These are phyloP conservation scores for Calonectria ilicicola DNA, from an alignment of 2,329 filamentous ascomycete genomes.

Conservation along the genomic window DNA sequence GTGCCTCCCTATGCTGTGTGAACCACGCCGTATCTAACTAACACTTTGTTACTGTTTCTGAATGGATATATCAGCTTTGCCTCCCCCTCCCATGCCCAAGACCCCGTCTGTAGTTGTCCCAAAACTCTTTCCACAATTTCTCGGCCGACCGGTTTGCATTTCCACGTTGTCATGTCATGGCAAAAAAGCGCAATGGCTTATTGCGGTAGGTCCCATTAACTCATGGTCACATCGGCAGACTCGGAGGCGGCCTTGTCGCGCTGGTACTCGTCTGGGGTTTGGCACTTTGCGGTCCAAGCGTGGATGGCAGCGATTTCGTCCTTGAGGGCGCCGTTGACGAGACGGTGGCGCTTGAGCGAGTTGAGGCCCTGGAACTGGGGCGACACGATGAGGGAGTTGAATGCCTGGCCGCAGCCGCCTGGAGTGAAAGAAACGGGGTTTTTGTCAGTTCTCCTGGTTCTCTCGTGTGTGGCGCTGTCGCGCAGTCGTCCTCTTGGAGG, in stretches of 20 bases:
- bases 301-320: constrained; percentile 91
- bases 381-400: constrained; percentile 71
- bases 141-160: neutral
- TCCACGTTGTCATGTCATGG: neutral
- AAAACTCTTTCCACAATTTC: neutral
- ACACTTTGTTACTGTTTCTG: constrained; percentile 18
- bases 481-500: neutral
- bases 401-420: constrained; percentile 73
- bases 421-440: neutral
- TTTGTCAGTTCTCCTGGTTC: neutral
- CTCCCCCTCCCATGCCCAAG: neutral
- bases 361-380: constrained; percentile 77
- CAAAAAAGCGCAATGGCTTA: neutral
- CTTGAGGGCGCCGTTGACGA: constrained; percentile 87
- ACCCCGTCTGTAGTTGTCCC: neutral
- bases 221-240: constrained; percentile 23
- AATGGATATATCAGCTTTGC: constrained; percentile 25
- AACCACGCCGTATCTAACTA: constrained; percentile 25
- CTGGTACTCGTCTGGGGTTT: constrained; percentile 91
- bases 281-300: constrained; percentile 94
- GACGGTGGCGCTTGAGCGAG: constrained; percentile 85
- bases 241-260: constrained; percentile 61
- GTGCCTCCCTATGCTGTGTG: constrained; percentile 29
- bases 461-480: neutral
- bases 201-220: neutral